Evolutionary conservation across 1,139 yeast species (phyloP), one percentile per base, ranked within the genome.

Genomic region (Komagataea norvegica): DNA sequence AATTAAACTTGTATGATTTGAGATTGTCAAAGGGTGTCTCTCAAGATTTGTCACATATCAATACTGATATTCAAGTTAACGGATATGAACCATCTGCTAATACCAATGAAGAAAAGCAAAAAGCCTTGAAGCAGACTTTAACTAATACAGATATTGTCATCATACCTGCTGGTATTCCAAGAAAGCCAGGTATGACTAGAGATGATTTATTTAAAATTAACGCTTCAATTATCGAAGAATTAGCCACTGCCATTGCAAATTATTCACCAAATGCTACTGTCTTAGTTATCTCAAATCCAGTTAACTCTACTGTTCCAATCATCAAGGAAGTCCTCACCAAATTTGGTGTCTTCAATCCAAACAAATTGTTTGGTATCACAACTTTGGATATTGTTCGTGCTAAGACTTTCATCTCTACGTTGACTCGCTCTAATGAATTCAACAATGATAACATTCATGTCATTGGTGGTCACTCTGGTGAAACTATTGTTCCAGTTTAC

Each of bases 141-240:
- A 60, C 57, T 28, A 77, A 71, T 14, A 61, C 83, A 3, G 74
- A 78, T 43, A 61, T 81, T 44, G 86, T 79, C 20, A 64, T 80
- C 29, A 79, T 79, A 38, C 87, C 88, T n/a, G 88, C 88, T n/a
- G 89, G 88, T 38, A 79, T 81, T 13, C 87, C 88, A 36, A 72
- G 88, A 59, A 80, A 80, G 55, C 87, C 88, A 11, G 88, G 88
- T 16, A 80, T 80, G 87, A 77, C 87, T 21, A 70, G 89, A 56
- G 86, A 81, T 45, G 88, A 81, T 58, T 68, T 81, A 52, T 81
- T 81, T 64, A 79, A 77, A 55, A 78, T 79, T 57, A 81, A 81
- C 59, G 88, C 87, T 3, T 73, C 77, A 9, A 81, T 81, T 48
- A 74, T 81, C 43, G 68, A 77, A 52, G 73, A 70, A 41, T 67